Base-by-base conservation (phyloP, 495 filamentous ascomycete genomes). In the Penicillium diatomitis region DNA sequence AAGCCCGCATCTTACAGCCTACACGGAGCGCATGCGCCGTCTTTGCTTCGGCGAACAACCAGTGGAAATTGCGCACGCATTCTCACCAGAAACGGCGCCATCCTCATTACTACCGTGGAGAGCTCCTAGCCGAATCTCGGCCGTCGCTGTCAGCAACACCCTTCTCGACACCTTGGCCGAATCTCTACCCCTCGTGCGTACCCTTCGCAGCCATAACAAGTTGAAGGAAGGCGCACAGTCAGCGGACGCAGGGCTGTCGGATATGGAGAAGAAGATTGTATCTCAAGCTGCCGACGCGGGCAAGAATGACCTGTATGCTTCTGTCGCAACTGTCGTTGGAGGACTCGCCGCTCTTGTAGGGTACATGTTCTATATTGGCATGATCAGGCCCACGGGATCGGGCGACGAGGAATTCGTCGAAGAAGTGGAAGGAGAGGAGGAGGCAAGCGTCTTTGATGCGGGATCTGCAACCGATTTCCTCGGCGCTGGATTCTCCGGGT, bases 1-100 rank as follows among this genome's bases (percentile, higher is more conserved):
- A 54, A 85, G 78, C 44, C 69, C 71, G 4, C 58, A 57, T 3
- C 51, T 91, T 32, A 62, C 69, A 10, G 62, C 49, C 10, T 90
- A 84, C 62, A 73, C 78, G 28, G 62, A 74, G 44, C 65, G 71
- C 12, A 57, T 80, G 51, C 56, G 68, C 28, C 47, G 54, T 8
- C 53, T 63, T 8, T 65, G 69, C 37, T 77, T 75, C 54, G 74
- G 73, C 5, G 56, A 54, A 12, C 35, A 41, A 3, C 45, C 56
- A 6, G 59, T 65, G 9, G 55, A 57, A 3, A 42, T 67, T 11
- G 44, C 55, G 3, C 57, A 69, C 41, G 66, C 65, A 5, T 65
- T 65, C 30, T 34, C 48, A 31, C 49, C 50, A 10, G 32, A 49
- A 41, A 52, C 57, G 0, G 41, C 51, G 12, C 36, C 40, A 3